phyloP scores from a whole-genome alignment of 2,329 filamentous ascomycete species.

The Kalmusia sp. region DNA sequence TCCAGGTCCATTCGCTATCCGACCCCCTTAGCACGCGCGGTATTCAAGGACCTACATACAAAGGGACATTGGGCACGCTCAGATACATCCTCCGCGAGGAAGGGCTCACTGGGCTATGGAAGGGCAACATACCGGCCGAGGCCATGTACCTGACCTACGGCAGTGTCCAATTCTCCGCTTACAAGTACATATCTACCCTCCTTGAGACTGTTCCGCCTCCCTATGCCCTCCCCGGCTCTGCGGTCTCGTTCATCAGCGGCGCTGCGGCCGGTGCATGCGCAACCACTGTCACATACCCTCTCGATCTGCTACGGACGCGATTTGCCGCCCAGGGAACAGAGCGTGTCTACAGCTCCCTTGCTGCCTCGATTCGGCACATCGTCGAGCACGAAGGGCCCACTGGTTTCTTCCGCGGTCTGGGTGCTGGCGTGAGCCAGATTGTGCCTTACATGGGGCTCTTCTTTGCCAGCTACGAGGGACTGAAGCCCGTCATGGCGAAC shows the following conservation, averaged over 20 bases:
- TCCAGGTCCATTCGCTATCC: constrained; percentile 85
- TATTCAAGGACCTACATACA: constrained; percentile 63
- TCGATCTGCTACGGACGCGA: constrained; percentile 89
- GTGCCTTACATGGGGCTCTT: constrained; percentile 97
- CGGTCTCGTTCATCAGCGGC: constrained; percentile 82
- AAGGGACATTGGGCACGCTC: constrained; percentile 78
- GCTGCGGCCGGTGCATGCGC: constrained; percentile 82
- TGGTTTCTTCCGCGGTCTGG: constrained; percentile 89
- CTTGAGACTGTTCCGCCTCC: constrained; percentile 62
- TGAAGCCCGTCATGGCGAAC: constrained; percentile 58
- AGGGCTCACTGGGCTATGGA: constrained; percentile 88
- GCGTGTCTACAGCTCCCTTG: constrained; percentile 77
- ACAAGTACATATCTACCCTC: constrained; percentile 75
- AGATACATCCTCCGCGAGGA: constrained; percentile 79
- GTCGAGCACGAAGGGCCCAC: constrained; percentile 72
- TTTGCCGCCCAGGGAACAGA: constrained; percentile 93
- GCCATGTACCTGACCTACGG: constrained; percentile 92
- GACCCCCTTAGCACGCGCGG: constrained; percentile 68
- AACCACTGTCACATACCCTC: constrained; percentile 85
- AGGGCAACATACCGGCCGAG: constrained; percentile 96
- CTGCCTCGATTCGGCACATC: constrained; percentile 75
- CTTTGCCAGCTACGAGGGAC: constrained; percentile 85
- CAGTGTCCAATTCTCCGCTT: constrained; percentile 86
- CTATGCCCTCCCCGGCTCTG: constrained; percentile 66
- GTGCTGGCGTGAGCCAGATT: constrained; percentile 83